Evolutionary conservation across 306 rosid genomes (phyloP).

Genomic region (Castanea mollissima): DNA sequence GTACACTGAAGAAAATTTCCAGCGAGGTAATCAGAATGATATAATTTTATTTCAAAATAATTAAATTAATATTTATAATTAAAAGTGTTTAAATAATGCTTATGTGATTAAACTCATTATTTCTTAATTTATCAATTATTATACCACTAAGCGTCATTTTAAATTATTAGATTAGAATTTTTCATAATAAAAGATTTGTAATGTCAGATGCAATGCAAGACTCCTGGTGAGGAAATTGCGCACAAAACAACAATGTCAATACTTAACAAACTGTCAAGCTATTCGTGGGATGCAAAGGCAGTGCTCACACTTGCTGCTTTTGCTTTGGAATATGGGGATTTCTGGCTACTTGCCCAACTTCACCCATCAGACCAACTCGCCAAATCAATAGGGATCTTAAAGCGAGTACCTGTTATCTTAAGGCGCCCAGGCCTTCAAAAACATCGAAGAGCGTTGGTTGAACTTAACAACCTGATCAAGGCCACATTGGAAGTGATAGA

Average conservation of each 20-base stretch:
- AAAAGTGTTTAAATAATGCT: no score
- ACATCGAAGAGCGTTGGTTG: slow-evolving; percentile 39
- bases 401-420: slow-evolving; percentile 48
- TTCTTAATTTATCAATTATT: no score
- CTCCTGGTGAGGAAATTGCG: slow-evolving; percentile 51
- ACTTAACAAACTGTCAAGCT: slow-evolving; percentile 46
- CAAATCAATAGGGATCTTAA: slow-evolving; percentile 52
- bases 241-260: slow-evolving; percentile 56
- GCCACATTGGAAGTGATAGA: slow-evolving; percentile 45
- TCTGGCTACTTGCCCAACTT: slow-evolving; percentile 58
- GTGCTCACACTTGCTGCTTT: slow-evolving; percentile 73
- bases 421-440: slow-evolving; percentile 34
- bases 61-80: no score
- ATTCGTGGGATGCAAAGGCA: slow-evolving; percentile 64
- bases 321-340: slow-evolving; percentile 61
- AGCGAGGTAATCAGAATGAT: slow-evolving; percentile 39
- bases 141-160: no score
- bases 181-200: no score
- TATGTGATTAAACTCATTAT: no score
- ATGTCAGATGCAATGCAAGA: slow-evolving; percentile 59
- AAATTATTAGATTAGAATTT: no score
- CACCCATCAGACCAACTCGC: slow-evolving; percentile 51
- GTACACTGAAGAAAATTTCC: slow-evolving; percentile 42
- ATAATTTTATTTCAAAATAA: neutral
- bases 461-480: slow-evolving; percentile 52